phyloP scores from a whole-genome alignment of 805 yeast species.

The Lachancea dasiensis region DNA sequence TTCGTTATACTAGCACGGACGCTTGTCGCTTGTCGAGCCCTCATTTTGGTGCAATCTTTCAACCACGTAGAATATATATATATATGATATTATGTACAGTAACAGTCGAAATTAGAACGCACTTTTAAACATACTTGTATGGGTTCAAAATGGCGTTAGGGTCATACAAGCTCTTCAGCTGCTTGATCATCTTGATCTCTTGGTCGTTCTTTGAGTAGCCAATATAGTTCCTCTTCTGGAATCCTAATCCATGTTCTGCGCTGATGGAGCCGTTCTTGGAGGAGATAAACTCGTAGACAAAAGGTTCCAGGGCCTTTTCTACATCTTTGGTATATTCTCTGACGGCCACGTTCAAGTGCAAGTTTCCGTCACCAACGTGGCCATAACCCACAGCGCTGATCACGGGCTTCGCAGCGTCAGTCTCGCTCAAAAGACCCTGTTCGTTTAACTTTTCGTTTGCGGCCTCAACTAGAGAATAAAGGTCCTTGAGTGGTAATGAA shows the following conservation, averaged over 20 bases:
- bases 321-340: constrained; percentile 74
- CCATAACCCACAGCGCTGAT: constrained; percentile 93
- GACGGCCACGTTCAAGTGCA: constrained; percentile 89
- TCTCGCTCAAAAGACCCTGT: constrained; percentile 55
- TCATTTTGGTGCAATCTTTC: too few relatives aligned
- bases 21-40: too few relatives aligned
- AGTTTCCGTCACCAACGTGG: constrained; percentile 96
- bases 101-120: constrained; percentile 5
- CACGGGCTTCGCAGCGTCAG: constrained; percentile 59
- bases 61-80: neutral
- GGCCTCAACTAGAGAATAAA: constrained; percentile 79
- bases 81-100: neutral
- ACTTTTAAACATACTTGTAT: constrained; percentile 67
- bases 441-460: constrained; percentile 55
- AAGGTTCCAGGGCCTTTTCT: constrained; percentile 83
- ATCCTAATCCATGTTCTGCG: constrained; percentile 97
- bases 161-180: constrained; percentile 75
- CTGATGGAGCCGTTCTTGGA: constrained; percentile 76
- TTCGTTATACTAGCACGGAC: neutral
- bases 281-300: constrained; percentile 84
- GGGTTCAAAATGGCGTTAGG: constrained; percentile 93
- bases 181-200: constrained; percentile 70
- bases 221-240: constrained; percentile 89
- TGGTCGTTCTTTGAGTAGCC: constrained; percentile 72
- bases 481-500: constrained; percentile 74